Base-by-base conservation (phyloP, 1,284 basidiomycete species). In the Wolfiporia cocos region DNA sequence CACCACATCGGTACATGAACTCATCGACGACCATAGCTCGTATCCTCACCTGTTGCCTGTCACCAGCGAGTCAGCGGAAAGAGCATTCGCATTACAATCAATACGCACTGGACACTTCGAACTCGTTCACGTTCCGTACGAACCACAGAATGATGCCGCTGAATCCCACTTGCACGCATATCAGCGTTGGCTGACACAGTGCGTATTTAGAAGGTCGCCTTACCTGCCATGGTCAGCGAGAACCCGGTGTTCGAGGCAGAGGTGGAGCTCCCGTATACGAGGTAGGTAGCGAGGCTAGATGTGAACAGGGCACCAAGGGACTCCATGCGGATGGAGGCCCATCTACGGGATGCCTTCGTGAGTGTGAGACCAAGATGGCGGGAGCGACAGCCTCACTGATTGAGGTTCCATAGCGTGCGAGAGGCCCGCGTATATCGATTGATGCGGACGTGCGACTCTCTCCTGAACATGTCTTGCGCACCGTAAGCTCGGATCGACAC, bases 401-500 rank as follows among this genome's bases (percentile, higher is more conserved):
- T 79, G 30, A 81, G 58, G 49, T 78, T 73, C 49, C 71, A 75
- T 49, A 69, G 74, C 1, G 67, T 69, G 18, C 73, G 56, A 1
- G 69, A 67, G 1, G 70, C 60, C 18, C 69, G 62, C 3, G 65
- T 67, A 53, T 70, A 78, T 15, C 59, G 62, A 49, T 81, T 67
- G 34, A 79, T 74, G 11, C 71, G 65, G 2, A 53, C 47, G 41
- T 68, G 57, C 1, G 73, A 68, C 48, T 76, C 70, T 7, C 49
- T 37, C 40, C 57, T 68, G 59, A 81, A 78, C 1, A 60, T 48
- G 10, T 62, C 48, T 50, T 81, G 68, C 10, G 70, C 74, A 4
- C 73, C 73, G 51, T 77, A 81, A 3, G 78, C 78, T n/a, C 81
- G 73, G 38, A 84, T 73, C 3, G 79, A 83, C 4, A 71, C 79